phyloP scores from a whole-genome alignment of 768 basidiomycete genomes.

The Pleurotus djamor region DNA sequence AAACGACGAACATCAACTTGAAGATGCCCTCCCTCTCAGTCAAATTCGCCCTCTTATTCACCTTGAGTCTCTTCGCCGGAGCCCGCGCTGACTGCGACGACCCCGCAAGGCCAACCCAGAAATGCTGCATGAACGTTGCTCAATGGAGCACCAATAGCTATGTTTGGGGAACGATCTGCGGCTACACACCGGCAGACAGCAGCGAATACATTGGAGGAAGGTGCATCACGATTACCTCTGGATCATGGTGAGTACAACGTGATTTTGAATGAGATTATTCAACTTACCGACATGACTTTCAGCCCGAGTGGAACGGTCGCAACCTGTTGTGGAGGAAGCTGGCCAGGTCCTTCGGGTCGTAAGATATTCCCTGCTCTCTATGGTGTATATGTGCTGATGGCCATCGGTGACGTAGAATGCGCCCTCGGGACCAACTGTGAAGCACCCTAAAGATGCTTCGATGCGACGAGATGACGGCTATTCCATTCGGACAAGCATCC shows the following conservation, averaged over 20 bases:
- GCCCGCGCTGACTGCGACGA: not conserved
- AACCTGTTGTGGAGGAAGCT: conserved; percentile 3
- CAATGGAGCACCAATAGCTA: not conserved
- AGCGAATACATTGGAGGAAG: conserved; percentile 2
- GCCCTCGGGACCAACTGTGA: conserved; percentile 2
- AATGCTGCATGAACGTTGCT: not conserved
- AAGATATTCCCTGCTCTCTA: not conserved
- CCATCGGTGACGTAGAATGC: not conserved
- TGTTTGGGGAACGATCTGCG: conserved; percentile 7
- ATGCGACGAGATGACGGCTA: too few species aligned
- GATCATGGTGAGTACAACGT: not conserved
- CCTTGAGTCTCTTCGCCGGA: not conserved
- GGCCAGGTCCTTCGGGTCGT: conserved; percentile 3
- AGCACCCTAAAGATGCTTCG: not conserved
- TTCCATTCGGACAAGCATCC: too few species aligned
- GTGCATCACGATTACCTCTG: not conserved
- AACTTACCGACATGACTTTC: not conserved
- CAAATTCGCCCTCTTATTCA: not conserved
- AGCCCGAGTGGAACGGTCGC: conserved; percentile 1
- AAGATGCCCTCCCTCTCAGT: not conserved
- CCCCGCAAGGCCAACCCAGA: not conserved
- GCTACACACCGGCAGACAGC: not conserved
- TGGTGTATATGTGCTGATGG: not conserved
- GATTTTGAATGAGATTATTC: not conserved
- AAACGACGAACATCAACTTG: not conserved